Evolutionary conservation across 805 yeast genomes (phyloP).

Genomic region (Scheffersomyces stipitis): DNA sequence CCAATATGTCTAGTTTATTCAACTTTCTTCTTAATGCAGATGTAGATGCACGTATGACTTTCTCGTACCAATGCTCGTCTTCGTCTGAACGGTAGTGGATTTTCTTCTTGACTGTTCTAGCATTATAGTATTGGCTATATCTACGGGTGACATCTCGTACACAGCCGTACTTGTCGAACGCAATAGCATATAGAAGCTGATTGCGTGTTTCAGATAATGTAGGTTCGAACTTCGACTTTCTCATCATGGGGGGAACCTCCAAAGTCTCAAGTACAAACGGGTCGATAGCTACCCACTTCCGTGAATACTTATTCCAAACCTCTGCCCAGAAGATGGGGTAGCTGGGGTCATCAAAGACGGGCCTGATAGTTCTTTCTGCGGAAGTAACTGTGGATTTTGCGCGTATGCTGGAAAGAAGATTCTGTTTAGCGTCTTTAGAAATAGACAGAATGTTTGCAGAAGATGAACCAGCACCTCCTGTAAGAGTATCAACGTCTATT

Average conservation of each 20-base stretch:
- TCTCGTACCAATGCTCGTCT: constrained; percentile 61
- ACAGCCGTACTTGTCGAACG: constrained; percentile 63
- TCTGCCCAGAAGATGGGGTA: constrained; percentile 92
- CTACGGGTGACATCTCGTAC: constrained; percentile 84
- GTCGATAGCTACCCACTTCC: constrained; percentile 84
- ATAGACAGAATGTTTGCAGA: background rate
- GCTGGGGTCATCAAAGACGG: constrained; percentile 21
- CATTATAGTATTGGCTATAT: constrained; percentile 68
- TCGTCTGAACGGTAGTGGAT: constrained; percentile 56
- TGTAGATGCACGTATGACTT: constrained; percentile 35
- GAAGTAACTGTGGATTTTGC: constrained; percentile 14
- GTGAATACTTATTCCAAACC: constrained; percentile 77
- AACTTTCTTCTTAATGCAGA: constrained; percentile 15
- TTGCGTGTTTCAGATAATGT: constrained; percentile 59
- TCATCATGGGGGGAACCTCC: constrained; percentile 56
- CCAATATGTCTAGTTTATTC: constrained; percentile 49
- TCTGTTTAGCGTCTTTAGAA: constrained; percentile 12
- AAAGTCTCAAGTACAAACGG: constrained; percentile 65
- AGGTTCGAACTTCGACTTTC: constrained; percentile 68
- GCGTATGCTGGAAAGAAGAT: constrained; percentile 10
- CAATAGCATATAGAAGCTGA: constrained; percentile 71
- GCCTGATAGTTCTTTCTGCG: constrained; percentile 1
- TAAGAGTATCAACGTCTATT: background rate
- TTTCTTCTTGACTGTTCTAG: constrained; percentile 73
- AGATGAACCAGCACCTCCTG: background rate